phyloP scores from a whole-genome alignment of 768 basidiomycete species.

The Leccinum ochraceum region DNA sequence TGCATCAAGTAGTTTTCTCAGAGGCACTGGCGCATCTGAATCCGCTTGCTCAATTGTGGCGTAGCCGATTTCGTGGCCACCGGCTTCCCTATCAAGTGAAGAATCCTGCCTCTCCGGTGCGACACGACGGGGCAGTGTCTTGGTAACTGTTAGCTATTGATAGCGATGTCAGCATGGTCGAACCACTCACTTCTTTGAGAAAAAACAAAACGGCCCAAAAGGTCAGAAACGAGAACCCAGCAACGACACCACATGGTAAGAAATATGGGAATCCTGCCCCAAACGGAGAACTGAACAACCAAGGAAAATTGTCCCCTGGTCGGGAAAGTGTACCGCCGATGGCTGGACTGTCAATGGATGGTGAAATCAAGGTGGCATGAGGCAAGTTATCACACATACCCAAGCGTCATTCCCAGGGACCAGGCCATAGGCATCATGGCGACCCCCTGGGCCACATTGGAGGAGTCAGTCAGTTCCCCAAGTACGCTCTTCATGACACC shows the following conservation, averaged over 20 bases:
- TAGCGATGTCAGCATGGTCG: neutral
- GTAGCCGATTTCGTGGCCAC: slow-evolving; percentile 14
- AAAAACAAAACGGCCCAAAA: slow-evolving; percentile 24
- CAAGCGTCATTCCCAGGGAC: slow-evolving; percentile 35
- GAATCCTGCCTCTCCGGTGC: slow-evolving; percentile 15
- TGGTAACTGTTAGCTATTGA: slow-evolving; percentile 9
- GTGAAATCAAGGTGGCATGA: neutral
- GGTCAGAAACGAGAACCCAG: slow-evolving; percentile 25
- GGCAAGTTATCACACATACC: slow-evolving; percentile 21
- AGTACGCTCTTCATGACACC: slow-evolving; percentile 75
- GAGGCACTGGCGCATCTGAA: slow-evolving; percentile 22
- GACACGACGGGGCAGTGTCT: slow-evolving; percentile 20
- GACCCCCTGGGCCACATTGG: slow-evolving; percentile 50
- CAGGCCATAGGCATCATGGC: slow-evolving; percentile 36
- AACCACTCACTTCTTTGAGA: slow-evolving; percentile 33
- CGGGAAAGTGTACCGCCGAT: slow-evolving; percentile 58
- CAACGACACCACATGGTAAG: slow-evolving; percentile 40
- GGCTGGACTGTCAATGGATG: slow-evolving; percentile 42
- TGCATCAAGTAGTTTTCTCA: slow-evolving; percentile 32
- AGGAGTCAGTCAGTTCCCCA: slow-evolving; percentile 63
- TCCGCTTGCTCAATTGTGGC: slow-evolving; percentile 15
- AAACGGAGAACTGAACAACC: slow-evolving; percentile 47
- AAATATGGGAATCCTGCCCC: slow-evolving; percentile 53
- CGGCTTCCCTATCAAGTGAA: slow-evolving; percentile 15
- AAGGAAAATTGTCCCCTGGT: slow-evolving; percentile 57